Conservation (phyloP, 257 asterid species). For the Penstemon davidsonii region DNA sequence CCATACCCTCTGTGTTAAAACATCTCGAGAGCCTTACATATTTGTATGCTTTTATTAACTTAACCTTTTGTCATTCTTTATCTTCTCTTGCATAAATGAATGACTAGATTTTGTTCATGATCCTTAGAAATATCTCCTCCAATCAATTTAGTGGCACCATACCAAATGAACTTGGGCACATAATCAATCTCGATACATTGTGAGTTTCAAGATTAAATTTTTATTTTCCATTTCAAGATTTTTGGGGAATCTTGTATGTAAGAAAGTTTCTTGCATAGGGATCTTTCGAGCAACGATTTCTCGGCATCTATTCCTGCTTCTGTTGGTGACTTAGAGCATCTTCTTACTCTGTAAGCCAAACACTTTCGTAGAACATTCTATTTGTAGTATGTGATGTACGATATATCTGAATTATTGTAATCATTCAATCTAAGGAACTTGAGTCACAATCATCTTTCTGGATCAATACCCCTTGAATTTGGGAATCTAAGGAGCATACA, state of each 20-base stretch:
- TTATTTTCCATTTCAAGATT: background rate
- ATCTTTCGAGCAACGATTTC: slow-evolving; percentile 79
- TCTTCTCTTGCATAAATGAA: slow-evolving; percentile 6
- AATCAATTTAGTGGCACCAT: slow-evolving; percentile 72
- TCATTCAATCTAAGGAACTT: slow-evolving; percentile 55
- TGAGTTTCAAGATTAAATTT: slow-evolving; percentile 37
- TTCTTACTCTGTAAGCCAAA: slow-evolving; percentile 72
- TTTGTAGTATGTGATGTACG: background rate
- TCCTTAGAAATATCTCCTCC: slow-evolving; percentile 78
- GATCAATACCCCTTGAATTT: slow-evolving; percentile 74
- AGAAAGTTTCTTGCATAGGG: slow-evolving; percentile 43
- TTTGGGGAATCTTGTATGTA: slow-evolving; percentile 36
- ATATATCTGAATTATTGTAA: background rate
- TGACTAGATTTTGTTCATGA: background rate
- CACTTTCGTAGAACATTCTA: background rate
- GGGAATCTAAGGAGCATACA: slow-evolving; percentile 83
- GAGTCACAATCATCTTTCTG: slow-evolving; percentile 68
- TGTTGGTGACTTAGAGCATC: slow-evolving; percentile 94
- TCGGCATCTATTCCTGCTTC: slow-evolving; percentile 83
- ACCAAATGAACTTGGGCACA: slow-evolving; percentile 81
- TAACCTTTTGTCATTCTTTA: background rate
- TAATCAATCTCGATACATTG: slow-evolving; percentile 89
- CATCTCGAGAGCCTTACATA: slow-evolving; percentile 91
- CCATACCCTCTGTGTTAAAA: slow-evolving; percentile 80
- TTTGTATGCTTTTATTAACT: slow-evolving; percentile 50